Base-by-base conservation (phyloP, 2,329 filamentous ascomycete species). In the Bipolaris oryzae region DNA sequence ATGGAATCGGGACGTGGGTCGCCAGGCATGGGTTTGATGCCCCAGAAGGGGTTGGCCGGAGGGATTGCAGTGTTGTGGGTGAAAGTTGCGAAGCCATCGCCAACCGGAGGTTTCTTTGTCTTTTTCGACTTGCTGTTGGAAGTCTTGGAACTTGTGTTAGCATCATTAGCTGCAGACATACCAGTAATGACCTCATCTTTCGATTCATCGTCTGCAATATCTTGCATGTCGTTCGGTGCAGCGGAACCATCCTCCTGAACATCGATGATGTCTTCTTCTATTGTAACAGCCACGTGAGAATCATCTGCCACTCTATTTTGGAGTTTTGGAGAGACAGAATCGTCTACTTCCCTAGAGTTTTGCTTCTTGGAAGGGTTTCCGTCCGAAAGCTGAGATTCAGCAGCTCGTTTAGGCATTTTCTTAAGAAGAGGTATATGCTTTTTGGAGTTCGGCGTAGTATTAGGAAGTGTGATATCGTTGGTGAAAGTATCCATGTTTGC, bases 21-120 rank as follows among this genome's bases (percentile, higher is more conserved):
- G 43, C 59, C 61, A 2, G 62, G 48, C 4, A 60, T 28, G 11
- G 68, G 69, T 16, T 62, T 65, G 3, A 52, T 54, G 5, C 69
- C 69, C 69, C 68, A 65, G 35, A 60, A 63, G 10, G 23, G 41
- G 49, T 55, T 60, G 10, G 28, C 16, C 5, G 42, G 18, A 3
- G 61, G 58, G 3, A 53, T 15, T 2, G 6, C 10, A 0, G 49
- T 33, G 10, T 31, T n/a, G 6, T 18, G 51, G 2, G 4, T 33
- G 25, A 61, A 34, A 21, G 34, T 1, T 4, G 3, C 11, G 13
- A 66, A 66, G 9, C 35, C 38, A 5, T 62, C 55, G 11, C 49
- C 50, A 20, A 66, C 53, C 1, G 61, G 59, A 5, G 51, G 58
- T 16, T 56, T 55, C 45, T 49, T 55, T 9, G 15, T 41, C 47